Base-by-base conservation (phyloP, 2,329 filamentous ascomycete genomes). In the Alternaria viburni region DNA sequence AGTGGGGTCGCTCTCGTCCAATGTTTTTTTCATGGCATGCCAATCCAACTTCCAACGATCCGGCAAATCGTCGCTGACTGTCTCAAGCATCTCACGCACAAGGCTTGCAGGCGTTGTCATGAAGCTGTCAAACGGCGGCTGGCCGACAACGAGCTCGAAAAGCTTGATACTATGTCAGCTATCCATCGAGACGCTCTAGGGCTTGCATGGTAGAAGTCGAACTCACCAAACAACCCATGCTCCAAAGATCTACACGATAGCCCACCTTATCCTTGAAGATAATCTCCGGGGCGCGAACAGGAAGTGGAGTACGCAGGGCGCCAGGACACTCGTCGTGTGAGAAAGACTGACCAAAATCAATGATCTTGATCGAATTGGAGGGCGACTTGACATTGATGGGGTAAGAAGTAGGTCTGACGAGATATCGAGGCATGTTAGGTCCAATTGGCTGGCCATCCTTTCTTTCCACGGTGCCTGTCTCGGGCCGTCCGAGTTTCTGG, bases 331-430 rank as follows among this genome's bases (percentile, higher is more conserved):
- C 57, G 12, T 66, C 17, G 11, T 5, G 45, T 11, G 62, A 61
- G 58, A 82, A 82, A 44, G 79, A 79, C 67, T 81, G 69, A 1
- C 80, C 79, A 58, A 81, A 81, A 60, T 82, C 79, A 11, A 81
- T 19, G 32, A 74, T 69, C 44, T 70, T 71, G 45, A 71, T 65
- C 44, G 8, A 19, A 0, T 21, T 7, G 2, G 17, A 30, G 15
- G 58, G 43, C 8, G 50, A 63, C 0, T 28, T 19, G 1, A 52
- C 1, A 15, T 66, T 54, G 41, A 23, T 13, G 0, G 61, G 51
- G 23, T 64, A 68, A 7, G 63, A 66, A 12, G 56, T 59, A 0
- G 71, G 62, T 12, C 61, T 19, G 10, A 69, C 69, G 1, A 77
- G 61, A 17, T 74, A 72, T 50, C 57, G 55, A 36, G 71, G 73